phyloP scores from a whole-genome alignment of 169 alveolate genomes.

The Cystoisospora suis region DNA sequence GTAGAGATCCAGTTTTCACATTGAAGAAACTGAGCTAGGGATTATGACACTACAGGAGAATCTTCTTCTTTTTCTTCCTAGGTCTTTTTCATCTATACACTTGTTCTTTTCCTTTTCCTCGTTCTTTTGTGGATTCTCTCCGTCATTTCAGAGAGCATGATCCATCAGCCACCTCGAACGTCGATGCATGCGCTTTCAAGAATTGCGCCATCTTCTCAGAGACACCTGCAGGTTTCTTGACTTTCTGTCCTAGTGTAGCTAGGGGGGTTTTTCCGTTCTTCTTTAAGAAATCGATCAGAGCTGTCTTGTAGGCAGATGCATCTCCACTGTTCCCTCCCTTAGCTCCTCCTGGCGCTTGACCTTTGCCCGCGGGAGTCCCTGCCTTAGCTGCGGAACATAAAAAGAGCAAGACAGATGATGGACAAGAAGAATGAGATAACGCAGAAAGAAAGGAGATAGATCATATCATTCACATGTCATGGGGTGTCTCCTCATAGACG shows the following conservation, averaged over 20 bases:
- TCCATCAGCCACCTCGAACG: constrained; percentile 74
- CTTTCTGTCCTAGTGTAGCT: constrained; percentile 79
- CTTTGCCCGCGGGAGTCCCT: not conserved
- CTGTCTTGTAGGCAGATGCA: constrained; percentile 72
- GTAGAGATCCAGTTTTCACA: too few relatives aligned
- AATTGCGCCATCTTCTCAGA: constrained; percentile 78
- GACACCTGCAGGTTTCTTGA: constrained; percentile 81
- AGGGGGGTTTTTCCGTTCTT: constrained; percentile 81
- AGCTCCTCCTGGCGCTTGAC: constrained; percentile 17
- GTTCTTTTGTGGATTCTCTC: too few relatives aligned
- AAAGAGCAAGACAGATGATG: too few relatives aligned
- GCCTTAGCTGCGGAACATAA: not conserved
- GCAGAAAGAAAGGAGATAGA: too few relatives aligned
- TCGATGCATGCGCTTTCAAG: constrained; percentile 73
- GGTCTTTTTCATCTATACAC: too few relatives aligned
- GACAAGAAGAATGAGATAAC: too few relatives aligned
- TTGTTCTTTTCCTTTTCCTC: too few relatives aligned
- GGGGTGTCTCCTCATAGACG: too few relatives aligned
- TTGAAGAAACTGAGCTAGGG: too few relatives aligned
- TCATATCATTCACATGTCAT: too few relatives aligned
- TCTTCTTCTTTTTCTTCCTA: too few relatives aligned
- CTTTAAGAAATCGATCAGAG: constrained; percentile 78
- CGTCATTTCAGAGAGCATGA: constrained; percentile 26
- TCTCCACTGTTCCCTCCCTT: constrained; percentile 39
- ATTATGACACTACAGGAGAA: too few relatives aligned